phyloP scores from a whole-genome alignment of 768 basidiomycete species.

The Suillus lakei region DNA sequence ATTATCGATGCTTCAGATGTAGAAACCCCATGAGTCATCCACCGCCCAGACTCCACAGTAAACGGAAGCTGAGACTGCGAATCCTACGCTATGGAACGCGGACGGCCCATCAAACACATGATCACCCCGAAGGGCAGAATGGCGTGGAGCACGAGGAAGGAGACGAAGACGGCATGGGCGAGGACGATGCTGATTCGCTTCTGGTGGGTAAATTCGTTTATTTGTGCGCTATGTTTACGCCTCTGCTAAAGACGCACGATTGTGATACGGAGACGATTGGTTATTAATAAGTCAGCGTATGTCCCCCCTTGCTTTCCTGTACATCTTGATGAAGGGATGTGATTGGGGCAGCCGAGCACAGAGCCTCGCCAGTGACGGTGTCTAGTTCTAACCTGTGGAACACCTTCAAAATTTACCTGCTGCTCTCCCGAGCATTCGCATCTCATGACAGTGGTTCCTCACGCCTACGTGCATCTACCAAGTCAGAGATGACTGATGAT shows the following conservation, averaged over 20 bases:
- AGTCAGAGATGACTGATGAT: neutral
- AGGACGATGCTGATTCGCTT: neutral
- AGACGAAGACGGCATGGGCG: no score
- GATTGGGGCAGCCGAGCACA: neutral
- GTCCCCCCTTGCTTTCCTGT: neutral
- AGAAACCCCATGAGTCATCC: slow-evolving; percentile 31
- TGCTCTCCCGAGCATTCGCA: no score
- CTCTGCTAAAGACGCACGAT: neutral
- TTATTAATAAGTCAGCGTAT: neutral
- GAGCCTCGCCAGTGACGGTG: neutral
- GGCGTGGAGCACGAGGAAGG: neutral
- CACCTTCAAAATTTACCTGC: neutral
- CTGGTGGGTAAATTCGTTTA: neutral
- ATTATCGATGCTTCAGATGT: slow-evolving; percentile 38
- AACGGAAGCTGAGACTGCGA: slow-evolving; percentile 19
- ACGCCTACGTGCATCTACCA: neutral
- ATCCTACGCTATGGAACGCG: slow-evolving; percentile 31
- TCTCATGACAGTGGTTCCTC: neutral
- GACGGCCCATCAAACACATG: neutral
- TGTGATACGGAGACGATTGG: neutral
- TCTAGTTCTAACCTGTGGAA: neutral
- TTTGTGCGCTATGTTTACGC: neutral
- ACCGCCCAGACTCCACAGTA: slow-evolving; percentile 22
- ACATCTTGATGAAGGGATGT: neutral
- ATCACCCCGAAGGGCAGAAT: slow-evolving; percentile 11